phyloP scores from a whole-genome alignment of 2,329 filamentous ascomycete genomes.

The Colletotrichum horii region DNA sequence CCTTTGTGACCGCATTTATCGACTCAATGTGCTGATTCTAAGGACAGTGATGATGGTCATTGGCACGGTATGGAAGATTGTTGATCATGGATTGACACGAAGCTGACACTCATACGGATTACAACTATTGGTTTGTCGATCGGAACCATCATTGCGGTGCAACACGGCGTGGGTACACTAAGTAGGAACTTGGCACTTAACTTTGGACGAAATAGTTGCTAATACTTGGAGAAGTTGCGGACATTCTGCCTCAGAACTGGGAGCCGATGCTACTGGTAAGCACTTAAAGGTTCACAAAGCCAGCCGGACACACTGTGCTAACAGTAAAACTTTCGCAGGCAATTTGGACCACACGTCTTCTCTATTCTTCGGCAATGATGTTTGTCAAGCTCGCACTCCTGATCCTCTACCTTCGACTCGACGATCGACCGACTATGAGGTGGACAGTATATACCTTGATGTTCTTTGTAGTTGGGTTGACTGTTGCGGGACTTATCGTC shows the following conservation, averaged over 20 bases:
- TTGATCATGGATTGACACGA: neutral
- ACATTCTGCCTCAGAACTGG: too few species aligned
- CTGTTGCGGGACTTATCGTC: neutral
- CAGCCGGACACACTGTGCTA: neutral
- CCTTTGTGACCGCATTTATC: neutral
- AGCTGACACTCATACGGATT: neutral
- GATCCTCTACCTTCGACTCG: neutral
- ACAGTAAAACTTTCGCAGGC: neutral
- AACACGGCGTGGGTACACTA: too few species aligned
- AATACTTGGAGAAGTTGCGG: too few species aligned
- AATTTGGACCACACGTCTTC: neutral
- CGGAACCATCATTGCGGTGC: neutral
- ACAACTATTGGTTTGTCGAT: neutral
- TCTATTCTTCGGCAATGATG: neutral
- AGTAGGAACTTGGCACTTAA: too few species aligned
- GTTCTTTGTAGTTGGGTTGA: neutral
- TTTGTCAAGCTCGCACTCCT: neutral
- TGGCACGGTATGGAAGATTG: neutral
- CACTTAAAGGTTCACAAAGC: too few species aligned
- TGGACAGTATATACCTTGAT: neutral
- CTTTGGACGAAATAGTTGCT: too few species aligned
- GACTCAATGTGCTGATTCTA: neutral
- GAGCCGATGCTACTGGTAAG: too few species aligned
- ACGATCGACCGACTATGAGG: neutral
- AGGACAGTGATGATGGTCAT: neutral